These are phyloP conservation scores for Rosa chinensis DNA, from an alignment of 306 rosid species.

Conservation along the genomic window DNA sequence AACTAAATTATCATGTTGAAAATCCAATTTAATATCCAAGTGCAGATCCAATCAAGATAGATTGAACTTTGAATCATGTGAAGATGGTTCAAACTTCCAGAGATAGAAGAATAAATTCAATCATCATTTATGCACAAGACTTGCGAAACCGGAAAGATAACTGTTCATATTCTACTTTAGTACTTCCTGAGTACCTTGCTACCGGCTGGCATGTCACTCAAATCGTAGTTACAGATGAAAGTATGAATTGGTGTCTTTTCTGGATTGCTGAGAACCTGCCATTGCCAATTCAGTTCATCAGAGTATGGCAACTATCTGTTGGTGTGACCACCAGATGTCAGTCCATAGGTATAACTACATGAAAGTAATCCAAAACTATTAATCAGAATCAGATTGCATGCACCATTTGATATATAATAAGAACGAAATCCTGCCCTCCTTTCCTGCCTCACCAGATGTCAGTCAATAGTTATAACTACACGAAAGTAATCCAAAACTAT, in stretches of 20 bases:
- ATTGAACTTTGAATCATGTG: background rate
- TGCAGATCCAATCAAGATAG: background rate
- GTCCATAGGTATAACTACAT: conserved; percentile 4
- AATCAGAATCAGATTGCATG: background rate
- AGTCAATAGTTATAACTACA: conserved; percentile 1
- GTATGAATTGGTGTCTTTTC: conserved; percentile 89
- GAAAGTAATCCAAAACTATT: background rate
- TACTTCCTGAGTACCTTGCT: conserved; percentile 57
- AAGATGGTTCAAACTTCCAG: background rate
- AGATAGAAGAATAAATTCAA: background rate
- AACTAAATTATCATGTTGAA: background rate
- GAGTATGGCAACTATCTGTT: conserved; percentile 13
- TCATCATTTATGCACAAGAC: conserved; percentile 8
- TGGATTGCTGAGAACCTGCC: conserved; percentile 94
- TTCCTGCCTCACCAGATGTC: background rate
- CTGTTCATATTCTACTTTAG: background rate
- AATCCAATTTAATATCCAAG: background rate
- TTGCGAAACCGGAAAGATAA: background rate
- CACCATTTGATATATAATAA: background rate
- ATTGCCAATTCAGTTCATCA: conserved; percentile 25
- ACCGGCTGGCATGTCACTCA: conserved; percentile 90
- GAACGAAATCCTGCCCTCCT: background rate
- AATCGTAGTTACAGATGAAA: conserved; percentile 79
- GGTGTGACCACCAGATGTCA: conserved; percentile 15
- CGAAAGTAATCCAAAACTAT: background rate